Conservation (phyloP, 345 rosid genomes). For the Brassica carinata region DNA sequence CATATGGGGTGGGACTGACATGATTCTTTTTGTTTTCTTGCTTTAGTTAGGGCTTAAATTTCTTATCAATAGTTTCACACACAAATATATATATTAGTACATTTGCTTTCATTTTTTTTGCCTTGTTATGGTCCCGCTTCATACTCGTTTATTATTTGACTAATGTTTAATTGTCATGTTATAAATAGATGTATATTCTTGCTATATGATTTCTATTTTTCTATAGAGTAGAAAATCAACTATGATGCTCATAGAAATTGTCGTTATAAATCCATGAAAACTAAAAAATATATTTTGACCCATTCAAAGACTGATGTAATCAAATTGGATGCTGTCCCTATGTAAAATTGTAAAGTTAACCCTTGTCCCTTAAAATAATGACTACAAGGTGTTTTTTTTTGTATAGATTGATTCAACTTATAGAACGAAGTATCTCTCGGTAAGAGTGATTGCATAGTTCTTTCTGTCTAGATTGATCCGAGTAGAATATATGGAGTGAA, state of each 20-base stretch:
- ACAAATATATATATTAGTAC: conserved; percentile 1
- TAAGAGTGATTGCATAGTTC: neutral
- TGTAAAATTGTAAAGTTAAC: neutral
- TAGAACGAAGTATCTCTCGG: conserved; percentile 1
- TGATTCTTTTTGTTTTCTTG: conserved; percentile 62
- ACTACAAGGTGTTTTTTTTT: neutral
- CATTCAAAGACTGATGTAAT: conserved; percentile 1
- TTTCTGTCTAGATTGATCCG: conserved; percentile 35
- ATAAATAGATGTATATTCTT: neutral
- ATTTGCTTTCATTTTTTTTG: conserved; percentile 9
- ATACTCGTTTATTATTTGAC: neutral
- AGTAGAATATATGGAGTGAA: conserved; percentile 31
- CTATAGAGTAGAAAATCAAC: neutral
- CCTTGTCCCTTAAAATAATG: conserved; percentile 19
- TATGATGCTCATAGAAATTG: conserved; percentile 9
- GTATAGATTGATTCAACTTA: conserved; percentile 3
- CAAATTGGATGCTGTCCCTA: neutral
- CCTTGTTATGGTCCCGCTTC: conserved; percentile 15
- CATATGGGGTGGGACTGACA: conserved; percentile 38
- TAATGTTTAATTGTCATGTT: neutral
- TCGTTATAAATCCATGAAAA: conserved; percentile 4
- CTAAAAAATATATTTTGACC: neutral
- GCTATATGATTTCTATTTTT: neutral
- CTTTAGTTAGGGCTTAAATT: conserved; percentile 46
- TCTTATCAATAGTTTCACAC: conserved; percentile 16